Base-by-base conservation (phyloP, 1,139 yeast genomes). In the Casaregolazyma suthepensis region DNA sequence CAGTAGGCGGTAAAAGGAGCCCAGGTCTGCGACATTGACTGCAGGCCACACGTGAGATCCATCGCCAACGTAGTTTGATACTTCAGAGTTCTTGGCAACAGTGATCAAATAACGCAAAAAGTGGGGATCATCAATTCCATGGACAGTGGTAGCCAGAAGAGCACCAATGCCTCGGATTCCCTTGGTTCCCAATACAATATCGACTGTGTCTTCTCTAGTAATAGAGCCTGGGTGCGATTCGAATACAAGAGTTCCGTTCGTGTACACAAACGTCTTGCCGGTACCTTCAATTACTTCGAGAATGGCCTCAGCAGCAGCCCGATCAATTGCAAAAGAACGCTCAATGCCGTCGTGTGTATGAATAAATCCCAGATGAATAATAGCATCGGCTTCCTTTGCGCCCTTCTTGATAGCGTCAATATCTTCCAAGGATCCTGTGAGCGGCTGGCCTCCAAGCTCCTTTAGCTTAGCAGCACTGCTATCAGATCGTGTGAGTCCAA, bases 401-500 rank as follows among this genome's bases (percentile, higher is more conserved):
- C 59, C 68, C 45, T 63, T 55, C 17, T 54, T 59, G 7, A 73
- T 57, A 2, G 59, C 35, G 3, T 70, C 71, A 1, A 61, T 38
- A 40, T 66, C 67, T 10, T 50, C 53, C 2, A 72, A 53, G 10
- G 52, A 58, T 13, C 75, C 76, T 7, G 37, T 37, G 3, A 46
- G 20, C 19, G 40, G 37, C 6, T 23, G 17, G 6, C 46, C 53
- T 10, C 50, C 50, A 12, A 38, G 38, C 2, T 13, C 15, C 22
- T 18, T 18, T 19, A 53, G 49, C 40, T 53, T 48, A 10, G 45
- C 35, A 13, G 52, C 84, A 63, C 79, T 79, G 1, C 63, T 69
- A 48, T 70, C 70, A 2, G 80, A 70, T 64, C 87, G 72, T 6
- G 78, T 85, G 2, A 84, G 75, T 6, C 85, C 87, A 22, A 81